Percentiles rank a stretch among this genome's conserved stretches.
Evolutionary conservation across 1,139 yeast genomes (phyloP).

Genomic region (Yamadazyma oceani): DNA sequence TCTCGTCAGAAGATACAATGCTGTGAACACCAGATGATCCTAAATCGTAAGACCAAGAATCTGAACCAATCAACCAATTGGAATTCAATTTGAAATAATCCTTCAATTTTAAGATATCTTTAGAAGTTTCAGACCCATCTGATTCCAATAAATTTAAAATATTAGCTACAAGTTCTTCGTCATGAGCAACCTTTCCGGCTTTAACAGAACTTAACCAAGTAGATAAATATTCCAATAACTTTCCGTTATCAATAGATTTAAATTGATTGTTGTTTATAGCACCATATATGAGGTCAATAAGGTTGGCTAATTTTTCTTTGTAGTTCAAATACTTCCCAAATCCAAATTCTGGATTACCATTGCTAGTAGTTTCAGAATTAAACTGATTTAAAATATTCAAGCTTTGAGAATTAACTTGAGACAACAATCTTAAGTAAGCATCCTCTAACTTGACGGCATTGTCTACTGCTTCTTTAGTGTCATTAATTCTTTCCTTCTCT

Average conservation of each 20-base stretch:
- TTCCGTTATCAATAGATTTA: conserved; percentile 43
- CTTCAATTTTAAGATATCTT: conserved; percentile 45
- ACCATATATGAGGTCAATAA: conserved; percentile 48
- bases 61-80: conserved; percentile 90
- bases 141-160: conserved; percentile 45
- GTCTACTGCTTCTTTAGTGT: conserved; percentile 34
- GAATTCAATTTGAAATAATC: conserved; percentile 48
- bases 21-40: conserved; percentile 93
- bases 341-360: conserved; percentile 78
- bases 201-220: conserved; percentile 60
- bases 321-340: conserved; percentile 71
- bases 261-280: conserved; percentile 53
- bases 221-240: conserved; percentile 59
- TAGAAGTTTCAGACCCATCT: conserved; percentile 39
- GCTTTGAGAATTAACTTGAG: conserved; percentile 55
- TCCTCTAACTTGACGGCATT: conserved; percentile 62
- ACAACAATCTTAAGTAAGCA: conserved; percentile 73
- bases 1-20: conserved; percentile 71
- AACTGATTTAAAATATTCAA: conserved; percentile 61
- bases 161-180: conserved; percentile 27
- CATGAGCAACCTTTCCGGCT: conserved; percentile 28
- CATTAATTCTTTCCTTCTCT: conserved; percentile 25
- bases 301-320: conserved; percentile 49
- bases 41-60: conserved; percentile 91
- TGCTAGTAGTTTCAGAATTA: conserved; percentile 38